Percentiles rank a stretch among this genome's conserved stretches.
These are phyloP conservation scores for Gnomoniopsis sp. DNA, from an alignment of 2,329 filamentous ascomycete genomes.

Conservation along the genomic window DNA sequence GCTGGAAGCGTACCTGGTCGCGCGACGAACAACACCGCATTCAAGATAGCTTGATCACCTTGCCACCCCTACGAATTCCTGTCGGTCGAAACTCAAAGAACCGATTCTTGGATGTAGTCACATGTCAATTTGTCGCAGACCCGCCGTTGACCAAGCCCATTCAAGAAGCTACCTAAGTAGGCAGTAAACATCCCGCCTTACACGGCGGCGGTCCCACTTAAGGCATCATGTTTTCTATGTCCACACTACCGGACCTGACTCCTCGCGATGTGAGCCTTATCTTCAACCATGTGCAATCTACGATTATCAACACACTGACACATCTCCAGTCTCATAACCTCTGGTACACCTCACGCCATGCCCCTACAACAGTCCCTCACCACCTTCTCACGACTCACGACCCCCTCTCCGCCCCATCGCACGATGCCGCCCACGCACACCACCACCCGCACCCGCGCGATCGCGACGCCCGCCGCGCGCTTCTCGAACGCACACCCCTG, in stretches of 20 bases:
- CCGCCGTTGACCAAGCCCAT: too few relatives aligned
- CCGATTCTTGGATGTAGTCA: too few relatives aligned
- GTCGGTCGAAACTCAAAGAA: too few relatives aligned
- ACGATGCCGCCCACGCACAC: conserved; percentile 28
- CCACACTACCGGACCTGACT: conserved; percentile 62
- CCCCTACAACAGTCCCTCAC: conserved; percentile 31
- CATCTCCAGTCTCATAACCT: conserved; percentile 61
- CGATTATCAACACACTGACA: conserved; percentile 20
- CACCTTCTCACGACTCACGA: conserved; percentile 9
- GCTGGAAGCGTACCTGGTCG: too few relatives aligned
- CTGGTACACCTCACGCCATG: conserved; percentile 67
- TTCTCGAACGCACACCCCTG: conserved; percentile 57
- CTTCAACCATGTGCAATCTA: conserved; percentile 9
- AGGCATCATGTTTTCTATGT: conserved; percentile 55
- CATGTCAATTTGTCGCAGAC: too few relatives aligned
- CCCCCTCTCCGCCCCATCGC: conserved; percentile 23
- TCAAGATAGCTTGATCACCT: too few relatives aligned
- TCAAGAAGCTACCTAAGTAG: too few relatives aligned
- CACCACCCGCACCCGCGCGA: conserved; percentile 25
- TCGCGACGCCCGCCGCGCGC: conserved; percentile 33
- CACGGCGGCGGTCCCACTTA: neutral
- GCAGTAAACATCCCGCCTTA: neutral
- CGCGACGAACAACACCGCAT: too few relatives aligned
- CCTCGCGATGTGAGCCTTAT: conserved; percentile 63
- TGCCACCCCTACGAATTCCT: too few relatives aligned